Evolutionary conservation across 345 rosid species (phyloP).

Genomic region (Boechera retrofracta): DNA sequence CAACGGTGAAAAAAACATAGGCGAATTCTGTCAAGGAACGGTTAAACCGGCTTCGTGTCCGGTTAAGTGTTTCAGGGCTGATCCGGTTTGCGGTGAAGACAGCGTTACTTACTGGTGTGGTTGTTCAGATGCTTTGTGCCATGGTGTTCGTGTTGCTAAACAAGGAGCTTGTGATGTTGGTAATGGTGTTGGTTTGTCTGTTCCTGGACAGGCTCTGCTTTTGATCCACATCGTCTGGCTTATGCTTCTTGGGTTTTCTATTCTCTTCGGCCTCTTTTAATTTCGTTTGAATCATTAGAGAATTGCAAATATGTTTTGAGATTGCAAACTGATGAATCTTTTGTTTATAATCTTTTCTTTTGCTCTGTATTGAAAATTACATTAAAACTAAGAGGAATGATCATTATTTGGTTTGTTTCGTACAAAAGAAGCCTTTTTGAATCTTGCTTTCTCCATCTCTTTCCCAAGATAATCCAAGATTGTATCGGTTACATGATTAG

Average conservation of each 20-base stretch:
- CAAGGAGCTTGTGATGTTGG: conserved; percentile 79
- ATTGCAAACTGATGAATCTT: conserved; percentile 9
- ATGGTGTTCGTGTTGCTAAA: conserved; percentile 67
- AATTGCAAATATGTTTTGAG: neutral
- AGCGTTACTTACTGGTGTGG: conserved; percentile 99
- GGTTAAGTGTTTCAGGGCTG: conserved; percentile 76
- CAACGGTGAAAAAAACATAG: conserved; percentile 18
- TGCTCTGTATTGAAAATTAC: conserved; percentile 17
- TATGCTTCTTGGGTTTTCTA: conserved; percentile 80
- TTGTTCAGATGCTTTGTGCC: conserved; percentile 77
- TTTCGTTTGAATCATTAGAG: neutral
- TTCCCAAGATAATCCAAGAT: conserved; percentile 76
- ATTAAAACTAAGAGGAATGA: conserved; percentile 9
- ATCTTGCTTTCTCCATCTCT: conserved; percentile 75
- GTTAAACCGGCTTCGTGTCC: conserved; percentile 67
- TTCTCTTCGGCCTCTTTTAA: conserved; percentile 79
- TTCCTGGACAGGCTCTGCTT: conserved; percentile 88
- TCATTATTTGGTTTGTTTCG: conserved; percentile 39
- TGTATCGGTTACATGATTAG: conserved; percentile 84
- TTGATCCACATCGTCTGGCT: conserved; percentile 94
- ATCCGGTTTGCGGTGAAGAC: conserved; percentile 89
- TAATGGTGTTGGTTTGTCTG: conserved; percentile 68
- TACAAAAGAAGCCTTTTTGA: conserved; percentile 67
- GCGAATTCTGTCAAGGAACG: conserved; percentile 39
- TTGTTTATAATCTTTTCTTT: conserved; percentile 21